Conservation (phyloP, 139 green algal genomes). For the Haematococcus lacustris region DNA sequence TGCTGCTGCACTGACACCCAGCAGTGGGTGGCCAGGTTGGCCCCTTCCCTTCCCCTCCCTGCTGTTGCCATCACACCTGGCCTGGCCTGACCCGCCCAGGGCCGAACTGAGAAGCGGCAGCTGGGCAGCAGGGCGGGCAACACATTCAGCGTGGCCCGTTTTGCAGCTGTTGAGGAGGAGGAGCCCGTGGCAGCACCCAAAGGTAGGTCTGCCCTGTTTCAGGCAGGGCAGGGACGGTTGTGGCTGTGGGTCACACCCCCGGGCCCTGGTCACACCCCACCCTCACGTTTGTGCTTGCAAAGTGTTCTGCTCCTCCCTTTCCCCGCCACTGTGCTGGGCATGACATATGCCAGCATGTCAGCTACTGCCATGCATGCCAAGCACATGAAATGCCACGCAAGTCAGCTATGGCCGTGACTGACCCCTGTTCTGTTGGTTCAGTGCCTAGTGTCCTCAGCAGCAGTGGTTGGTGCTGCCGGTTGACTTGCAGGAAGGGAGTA, state of each 20-base stretch:
- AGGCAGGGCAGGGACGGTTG: not conserved
- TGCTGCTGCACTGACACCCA: too few relatives aligned
- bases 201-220: not conserved
- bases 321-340: not conserved
- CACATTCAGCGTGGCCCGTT: slow-evolving; percentile 74
- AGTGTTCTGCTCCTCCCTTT: not conserved
- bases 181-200: too few relatives aligned
- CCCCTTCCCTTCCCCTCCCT: too few relatives aligned
- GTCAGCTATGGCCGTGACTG: not conserved
- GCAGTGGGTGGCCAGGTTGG: too few relatives aligned
- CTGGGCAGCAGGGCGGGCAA: slow-evolving; percentile 72
- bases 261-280: too few relatives aligned
- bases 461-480: not conserved
- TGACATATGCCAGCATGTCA: not conserved
- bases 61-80: too few relatives aligned
- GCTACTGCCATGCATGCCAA: too few relatives aligned
- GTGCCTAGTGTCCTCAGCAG: not conserved
- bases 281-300: not conserved
- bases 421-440: not conserved
- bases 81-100: too few relatives aligned
- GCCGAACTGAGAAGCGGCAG: slow-evolving; percentile 79
- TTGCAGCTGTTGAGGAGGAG: slow-evolving; percentile 37
- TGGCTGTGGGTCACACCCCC: not conserved
- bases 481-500: slow-evolving; percentile 23
- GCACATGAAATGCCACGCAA: not conserved